A percentile compares a stretch with the other conserved stretches of the same genome.
These are phyloP conservation scores for Endoconidiophora laricicola DNA, from an alignment of 2,329 filamentous ascomycete genomes.

Conservation along the genomic window DNA sequence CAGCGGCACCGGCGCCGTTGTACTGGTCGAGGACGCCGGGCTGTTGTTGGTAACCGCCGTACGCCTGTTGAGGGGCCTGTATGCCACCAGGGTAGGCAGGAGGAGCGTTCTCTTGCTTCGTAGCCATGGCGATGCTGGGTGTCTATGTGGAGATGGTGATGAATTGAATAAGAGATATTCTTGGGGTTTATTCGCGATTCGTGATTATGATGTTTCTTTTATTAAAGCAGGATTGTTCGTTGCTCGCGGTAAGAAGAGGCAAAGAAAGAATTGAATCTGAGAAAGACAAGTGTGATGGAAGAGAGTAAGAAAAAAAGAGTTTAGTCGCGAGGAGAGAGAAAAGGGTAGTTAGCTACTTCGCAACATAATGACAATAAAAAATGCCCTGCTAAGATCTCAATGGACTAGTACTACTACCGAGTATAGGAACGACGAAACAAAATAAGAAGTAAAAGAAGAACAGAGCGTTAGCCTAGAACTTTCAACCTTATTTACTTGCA, in stretches of 20 bases:
- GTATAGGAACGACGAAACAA: neutral
- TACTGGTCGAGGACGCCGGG: slow-evolving; percentile 13
- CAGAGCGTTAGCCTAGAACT: neutral
- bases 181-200: neutral
- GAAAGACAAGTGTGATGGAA: neutral
- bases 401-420: no score
- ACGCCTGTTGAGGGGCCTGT: slow-evolving; percentile 27
- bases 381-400: no score
- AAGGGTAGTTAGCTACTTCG: no score
- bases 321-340: no score
- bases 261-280: neutral
- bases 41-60: slow-evolving; percentile 26
- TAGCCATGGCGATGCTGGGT: neutral
- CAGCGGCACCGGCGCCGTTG: slow-evolving; percentile 2
- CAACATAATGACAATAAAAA: no score
- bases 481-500: neutral
- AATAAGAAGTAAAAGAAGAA: neutral
- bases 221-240: no score
- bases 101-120: slow-evolving; percentile 20
- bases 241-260: neutral
- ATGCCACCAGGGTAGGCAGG: slow-evolving; percentile 29
- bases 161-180: neutral
- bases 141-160: neutral
- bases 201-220: no score
- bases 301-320: neutral